Evolutionary conservation across 139 green algal genomes (phyloP).

Genomic region (Coelastrella sp.): DNA sequence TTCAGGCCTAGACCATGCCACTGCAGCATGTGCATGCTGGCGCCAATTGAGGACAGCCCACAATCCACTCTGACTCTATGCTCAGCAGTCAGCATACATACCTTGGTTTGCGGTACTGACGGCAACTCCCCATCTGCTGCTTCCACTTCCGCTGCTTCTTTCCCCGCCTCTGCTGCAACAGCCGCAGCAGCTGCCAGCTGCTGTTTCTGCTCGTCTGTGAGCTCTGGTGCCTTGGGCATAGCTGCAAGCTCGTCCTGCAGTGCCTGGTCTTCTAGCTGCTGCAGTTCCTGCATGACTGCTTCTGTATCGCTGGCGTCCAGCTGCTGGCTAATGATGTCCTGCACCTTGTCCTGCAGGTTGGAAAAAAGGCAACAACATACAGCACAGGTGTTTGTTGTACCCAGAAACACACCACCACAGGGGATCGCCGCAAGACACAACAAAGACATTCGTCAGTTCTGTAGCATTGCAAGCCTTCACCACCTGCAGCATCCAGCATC

Average conservation of each 20-base stretch:
- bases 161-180: constrained; percentile 18
- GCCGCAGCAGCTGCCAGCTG: neutral
- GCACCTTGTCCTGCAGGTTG: constrained; percentile 47
- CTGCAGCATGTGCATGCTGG: too few relatives aligned
- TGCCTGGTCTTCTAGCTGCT: constrained; percentile 22
- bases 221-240: constrained; percentile 3
- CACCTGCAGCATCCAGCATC: too few relatives aligned
- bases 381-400: neutral
- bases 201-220: constrained; percentile 8
- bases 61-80: too few relatives aligned
- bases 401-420: too few relatives aligned
- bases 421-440: too few relatives aligned
- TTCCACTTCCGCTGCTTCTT: constrained; percentile 9
- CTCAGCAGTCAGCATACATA: constrained; percentile 1
- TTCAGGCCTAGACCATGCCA: too few relatives aligned
- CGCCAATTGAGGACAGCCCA: too few relatives aligned
- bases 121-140: constrained; percentile 49
- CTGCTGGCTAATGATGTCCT: constrained; percentile 33
- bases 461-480: too few relatives aligned
- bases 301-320: constrained; percentile 27
- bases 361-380: neutral
- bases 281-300: constrained; percentile 35
- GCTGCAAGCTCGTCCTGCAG: constrained; percentile 12
- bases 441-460: too few relatives aligned
- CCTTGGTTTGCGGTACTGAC: constrained; percentile 42